These are phyloP conservation scores for Lycium ferocissimum DNA, from an alignment of 257 asterid species.

Conservation along the genomic window DNA sequence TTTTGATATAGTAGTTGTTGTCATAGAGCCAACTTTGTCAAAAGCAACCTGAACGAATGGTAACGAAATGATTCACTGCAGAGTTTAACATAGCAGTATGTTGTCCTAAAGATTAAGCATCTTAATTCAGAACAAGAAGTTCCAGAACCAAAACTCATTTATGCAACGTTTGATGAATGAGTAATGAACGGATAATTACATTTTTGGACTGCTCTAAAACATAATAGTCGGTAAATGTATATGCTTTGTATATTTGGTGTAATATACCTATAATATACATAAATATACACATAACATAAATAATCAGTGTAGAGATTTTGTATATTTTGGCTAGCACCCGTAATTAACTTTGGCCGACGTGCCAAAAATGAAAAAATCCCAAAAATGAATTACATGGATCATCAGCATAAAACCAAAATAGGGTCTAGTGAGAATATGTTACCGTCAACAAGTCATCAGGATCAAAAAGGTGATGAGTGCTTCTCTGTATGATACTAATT, in stretches of 20 bases:
- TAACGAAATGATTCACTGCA: not conserved
- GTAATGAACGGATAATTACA: too few species aligned
- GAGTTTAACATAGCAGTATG: not conserved
- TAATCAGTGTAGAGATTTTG: too few species aligned
- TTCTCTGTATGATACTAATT: conserved; percentile 84
- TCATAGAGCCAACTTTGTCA: conserved; percentile 85
- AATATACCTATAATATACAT: too few species aligned
- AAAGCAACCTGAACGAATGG: conserved; percentile 70
- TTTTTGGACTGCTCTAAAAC: too few species aligned
- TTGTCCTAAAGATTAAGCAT: not conserved
- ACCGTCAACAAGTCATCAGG: conserved; percentile 92
- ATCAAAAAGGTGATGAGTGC: conserved; percentile 84
- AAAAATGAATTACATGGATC: too few species aligned
- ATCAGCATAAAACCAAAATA: not conserved
- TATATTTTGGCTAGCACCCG: too few species aligned
- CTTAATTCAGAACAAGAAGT: not conserved
- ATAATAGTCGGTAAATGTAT: too few species aligned
- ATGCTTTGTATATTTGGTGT: too few species aligned
- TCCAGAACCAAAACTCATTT: not conserved
- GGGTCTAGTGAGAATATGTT: conserved; percentile 24
- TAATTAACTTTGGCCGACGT: too few species aligned
- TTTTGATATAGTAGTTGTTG: conserved; percentile 75
- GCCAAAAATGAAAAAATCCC: too few species aligned
- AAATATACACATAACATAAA: too few species aligned
- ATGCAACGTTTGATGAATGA: not conserved